Base-by-base conservation (phyloP, 768 basidiomycete genomes). In the Tricholoma terreum region DNA sequence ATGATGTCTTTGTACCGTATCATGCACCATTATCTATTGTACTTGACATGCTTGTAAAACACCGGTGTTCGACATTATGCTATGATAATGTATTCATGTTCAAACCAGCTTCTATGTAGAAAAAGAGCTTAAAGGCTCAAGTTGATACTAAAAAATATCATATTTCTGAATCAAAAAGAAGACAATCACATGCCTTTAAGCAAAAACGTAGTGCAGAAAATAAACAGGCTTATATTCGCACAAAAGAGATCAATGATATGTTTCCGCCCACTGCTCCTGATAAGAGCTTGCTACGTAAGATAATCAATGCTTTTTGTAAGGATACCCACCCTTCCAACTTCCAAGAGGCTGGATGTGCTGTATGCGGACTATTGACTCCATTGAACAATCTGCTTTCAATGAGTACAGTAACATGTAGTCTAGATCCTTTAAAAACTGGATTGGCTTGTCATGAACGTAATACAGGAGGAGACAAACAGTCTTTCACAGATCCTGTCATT, bases 181-280 rank as follows among this genome's bases (percentile, higher is more conserved):
- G 17, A 17, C 50, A 51, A 51, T 34, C 33, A 30, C 50, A 51
- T 35, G 15, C 17, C 10, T 51, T 33, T 51, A 34, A 33, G 19
- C 50, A 51, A 51, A 33, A 51, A 34, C 21, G 34, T 10, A 21
- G 19, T 11, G 17, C 17, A 21, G 21, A 51, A 34, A 36, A 34
- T 36, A 43, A 43, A 43, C 21, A 43, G 42, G 42, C 36, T 51
- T 34, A 34, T 51, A 34, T 51, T 51, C 17, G 11, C 19, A 51
- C 33, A 34, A 22, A 51, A 51, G 33, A 51, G n/a, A 50, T n/a
- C 30, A 43, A 43, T 9, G 21, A 43, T 43, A 43, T 43, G 42
- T 50, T 50, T 35, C 49, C 27, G n/a, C 49, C 49, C 49, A 43
- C 42, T 43, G 30, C 49, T 35, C 49, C 49, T 31, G 33, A 35